Evolutionary conservation across 2,329 filamentous ascomycete species (phyloP).

Genomic region (Calonectria multiphialidica): DNA sequence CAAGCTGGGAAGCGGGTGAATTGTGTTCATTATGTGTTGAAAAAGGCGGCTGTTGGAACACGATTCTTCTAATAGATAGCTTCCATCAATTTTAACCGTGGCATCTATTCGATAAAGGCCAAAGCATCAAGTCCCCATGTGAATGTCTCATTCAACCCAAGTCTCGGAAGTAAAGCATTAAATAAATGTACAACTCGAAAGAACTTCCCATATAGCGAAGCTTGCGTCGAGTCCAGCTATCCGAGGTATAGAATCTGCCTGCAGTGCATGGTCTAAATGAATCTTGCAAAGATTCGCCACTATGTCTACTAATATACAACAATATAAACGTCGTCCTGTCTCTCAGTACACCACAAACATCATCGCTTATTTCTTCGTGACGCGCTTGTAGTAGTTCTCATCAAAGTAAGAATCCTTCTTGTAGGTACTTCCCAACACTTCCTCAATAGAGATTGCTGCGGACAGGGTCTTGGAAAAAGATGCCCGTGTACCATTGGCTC

Average conservation of each 20-base stretch:
- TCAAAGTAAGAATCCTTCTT: conserved; percentile 11
- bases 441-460: conserved; percentile 2
- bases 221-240: background rate
- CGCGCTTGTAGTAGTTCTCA: conserved; percentile 4
- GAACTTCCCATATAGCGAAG: background rate
- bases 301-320: background rate
- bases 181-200: background rate
- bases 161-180: background rate
- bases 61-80: background rate
- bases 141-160: background rate
- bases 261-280: background rate
- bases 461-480: conserved; percentile 17
- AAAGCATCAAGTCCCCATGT: background rate
- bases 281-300: background rate
- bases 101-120: background rate
- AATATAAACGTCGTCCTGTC: background rate
- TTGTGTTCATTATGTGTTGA: background rate
- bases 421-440: conserved; percentile 16
- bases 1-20: background rate
- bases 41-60: background rate
- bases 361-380: background rate
- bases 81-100: background rate
- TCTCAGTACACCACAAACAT: no score
- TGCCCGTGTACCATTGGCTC: conserved; percentile 61
- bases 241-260: background rate